A percentile compares a stretch with the other conserved stretches of the same genome.
Evolutionary conservation across 192 early-diverging fungal species (phyloP).

Genomic region (Coemansia sp.): DNA sequence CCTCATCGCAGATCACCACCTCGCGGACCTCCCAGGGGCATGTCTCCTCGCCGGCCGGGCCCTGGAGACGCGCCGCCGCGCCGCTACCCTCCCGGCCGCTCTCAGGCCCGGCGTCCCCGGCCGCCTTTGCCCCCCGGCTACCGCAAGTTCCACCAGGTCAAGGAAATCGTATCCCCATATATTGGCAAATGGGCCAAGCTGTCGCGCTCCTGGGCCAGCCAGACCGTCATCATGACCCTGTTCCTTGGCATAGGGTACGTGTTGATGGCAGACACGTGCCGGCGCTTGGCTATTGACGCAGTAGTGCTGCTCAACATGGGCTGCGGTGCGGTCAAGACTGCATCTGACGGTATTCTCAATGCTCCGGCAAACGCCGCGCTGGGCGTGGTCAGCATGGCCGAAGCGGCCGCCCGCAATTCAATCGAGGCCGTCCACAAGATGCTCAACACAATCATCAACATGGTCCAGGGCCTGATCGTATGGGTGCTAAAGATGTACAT

Average conservation of each 20-base stretch:
- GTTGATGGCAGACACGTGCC: constrained; percentile 7
- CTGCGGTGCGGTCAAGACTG: constrained; percentile 15
- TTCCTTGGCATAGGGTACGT: constrained; percentile 23
- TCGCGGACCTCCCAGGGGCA: too few relatives aligned
- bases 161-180: too few relatives aligned
- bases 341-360: constrained; percentile 16
- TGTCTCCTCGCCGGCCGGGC: too few relatives aligned
- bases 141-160: too few relatives aligned
- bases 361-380: constrained; percentile 17
- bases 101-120: too few relatives aligned
- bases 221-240: constrained; percentile 26
- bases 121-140: too few relatives aligned
- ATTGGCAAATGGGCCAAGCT: constrained; percentile 30
- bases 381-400: constrained; percentile 12
- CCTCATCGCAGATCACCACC: too few relatives aligned
- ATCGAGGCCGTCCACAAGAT: constrained; percentile 7
- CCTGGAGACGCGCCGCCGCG: not conserved
- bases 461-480: constrained; percentile 22
- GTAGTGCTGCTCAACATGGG: not conserved
- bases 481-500: constrained; percentile 34
- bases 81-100: too few relatives aligned
- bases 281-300: constrained; percentile 6
- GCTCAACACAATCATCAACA: constrained; percentile 14
- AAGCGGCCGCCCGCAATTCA: constrained; percentile 4
- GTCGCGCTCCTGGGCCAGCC: constrained; percentile 31